Base-by-base conservation (phyloP, 768 basidiomycete species). In the Suillus sp. region DNA sequence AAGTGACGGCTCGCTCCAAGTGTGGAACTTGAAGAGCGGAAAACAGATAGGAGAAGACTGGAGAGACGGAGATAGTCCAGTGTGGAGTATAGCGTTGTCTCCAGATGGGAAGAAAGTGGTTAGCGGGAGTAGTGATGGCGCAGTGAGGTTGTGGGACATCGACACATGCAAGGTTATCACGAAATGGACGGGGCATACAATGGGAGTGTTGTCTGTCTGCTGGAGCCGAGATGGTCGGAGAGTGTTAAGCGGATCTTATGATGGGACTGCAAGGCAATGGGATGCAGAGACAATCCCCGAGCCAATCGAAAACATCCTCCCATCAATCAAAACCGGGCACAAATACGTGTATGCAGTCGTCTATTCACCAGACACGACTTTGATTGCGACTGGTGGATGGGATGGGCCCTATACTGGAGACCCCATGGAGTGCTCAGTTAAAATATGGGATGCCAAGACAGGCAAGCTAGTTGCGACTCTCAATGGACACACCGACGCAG, bases 301-400 rank as follows among this genome's bases (percentile, higher is more conserved):
- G 38, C 38, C 14, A 16, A 43, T 43, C 42, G 20, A 11, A 11
- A 35, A 34, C 32, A 34, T 34, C 32, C 32, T 34, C 32, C 6
- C 35, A 37, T 13, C 11, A 37, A 37, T 37, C 35, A 10, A 43
- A 9, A 43, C 43, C n/a, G 43, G n/a, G 43, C 43, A 45, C 9
- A 0, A 9, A 11, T 0, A n/a, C 3, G 9, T 45, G n/a, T 0
- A 1, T 0, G 43, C 43, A 45, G 43, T 4, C n/a, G n/a, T 45
- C 43, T 62, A 45, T 27, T 62, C 62, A 5, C 62, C 53, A 20
- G 55, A 62, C 34, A 55, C 2, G 3, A 37, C 54, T 38, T 20
- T 20, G 55, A 47, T 62, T 18, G 54, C 62, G 16, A 62, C 51
- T 14, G 30, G 54, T 32, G 54, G 43, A 22, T 8, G 6, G 0